Base-by-base conservation (phyloP, 768 basidiomycete species). In the Erythrobasidium yunnanense region DNA sequence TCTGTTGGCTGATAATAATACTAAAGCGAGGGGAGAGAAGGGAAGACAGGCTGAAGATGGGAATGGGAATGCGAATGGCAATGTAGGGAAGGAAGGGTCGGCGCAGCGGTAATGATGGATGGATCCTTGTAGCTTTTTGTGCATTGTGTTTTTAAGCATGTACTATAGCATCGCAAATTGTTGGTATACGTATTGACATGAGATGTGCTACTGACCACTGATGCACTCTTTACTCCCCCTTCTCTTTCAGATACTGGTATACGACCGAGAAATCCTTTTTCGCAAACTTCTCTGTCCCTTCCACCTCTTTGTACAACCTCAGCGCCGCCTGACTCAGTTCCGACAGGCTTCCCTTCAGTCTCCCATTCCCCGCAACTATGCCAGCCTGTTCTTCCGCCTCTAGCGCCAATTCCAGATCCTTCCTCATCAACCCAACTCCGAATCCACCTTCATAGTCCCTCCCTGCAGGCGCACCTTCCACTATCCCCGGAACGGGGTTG, bases 401-500 rank as follows among this genome's bases (percentile, higher is more conserved):
- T 29, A 78, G 82, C 1, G 89, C 90, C 30, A 92, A 81, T 49
- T 85, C 82, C 84, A 93, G 84, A 73, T 93, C 90, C 88, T 91
- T 68, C 22, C 30, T 46, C 57, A 68, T 55, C 15, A 65, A 35
- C 23, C 27, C n/a, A 15, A 50, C n/a, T 20, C 38, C 34, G 38
- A 70, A 70, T 20, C 90, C 90, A 17, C 88, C 89, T 69, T 87
- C 85, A 66, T 86, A 92, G 47, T 84, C 82, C 45, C 85, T 81
- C 75, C 87, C 86, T 72, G 87, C 90, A 0, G 90, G 90, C 4
- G 89, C 85, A 20, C 84, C 84, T 55, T 79, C 83, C 5, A 90
- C 76, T 17, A 89, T 83, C 20, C 80, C 80, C 5, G 85, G 88
- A 23, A 88, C 88, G 4, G 90, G 90, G 72, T 92, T 92, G 78